Evolutionary conservation across 1,284 basidiomycete genomes (phyloP), one percentile per base, ranked within the genome.

Genomic region (Sphaerobolus stellatus): DNA sequence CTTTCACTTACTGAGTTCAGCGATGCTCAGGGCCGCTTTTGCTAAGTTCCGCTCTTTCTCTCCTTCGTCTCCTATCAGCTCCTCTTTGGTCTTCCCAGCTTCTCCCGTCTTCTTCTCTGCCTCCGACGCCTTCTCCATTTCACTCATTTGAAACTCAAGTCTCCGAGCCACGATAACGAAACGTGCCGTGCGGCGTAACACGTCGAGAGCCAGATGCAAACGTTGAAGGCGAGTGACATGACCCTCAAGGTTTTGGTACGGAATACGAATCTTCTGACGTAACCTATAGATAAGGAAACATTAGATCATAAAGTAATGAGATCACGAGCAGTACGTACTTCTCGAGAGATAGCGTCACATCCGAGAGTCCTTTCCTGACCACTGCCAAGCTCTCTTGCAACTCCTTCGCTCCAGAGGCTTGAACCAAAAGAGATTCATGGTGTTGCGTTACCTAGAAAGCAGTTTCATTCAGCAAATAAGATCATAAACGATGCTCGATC

Each of bases 21-120:
- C 91, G 4, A 96, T 84, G 38, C 85, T 94, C 60, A 97, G 72
- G 8, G 94, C 94, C 1, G 94, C 93, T 69, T 94, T 94, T 3
- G 92, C 88, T 61, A 96, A 84, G 11, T 84, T 83, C 5, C 92
- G 77, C 64, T 95, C 92, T 67, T 85, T 88, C 59, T 93, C 92
- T 29, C 89, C 87, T 64, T 90, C 87, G 25, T 74, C 67, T 40
- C 50, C 58, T 25, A 49, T 28, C 28, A 38, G 41, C 20, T 40
- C 30, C 38, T 51, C 29, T 38, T 52, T 20, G 33, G 38, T 38
- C 48, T 22, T 27, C n/a, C 30, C 47, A 46, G 50, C 56, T 20
- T 47, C 57, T 25, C 58, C 61, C 27, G 62, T 40, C 36, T 60
- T 62, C 29, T 50, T 46, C n/a, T 62, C 58, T 8, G 54, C 59